These are phyloP conservation scores for Fusarium tuaranense DNA, from an alignment of 2,329 filamentous ascomycete genomes.

Conservation along the genomic window DNA sequence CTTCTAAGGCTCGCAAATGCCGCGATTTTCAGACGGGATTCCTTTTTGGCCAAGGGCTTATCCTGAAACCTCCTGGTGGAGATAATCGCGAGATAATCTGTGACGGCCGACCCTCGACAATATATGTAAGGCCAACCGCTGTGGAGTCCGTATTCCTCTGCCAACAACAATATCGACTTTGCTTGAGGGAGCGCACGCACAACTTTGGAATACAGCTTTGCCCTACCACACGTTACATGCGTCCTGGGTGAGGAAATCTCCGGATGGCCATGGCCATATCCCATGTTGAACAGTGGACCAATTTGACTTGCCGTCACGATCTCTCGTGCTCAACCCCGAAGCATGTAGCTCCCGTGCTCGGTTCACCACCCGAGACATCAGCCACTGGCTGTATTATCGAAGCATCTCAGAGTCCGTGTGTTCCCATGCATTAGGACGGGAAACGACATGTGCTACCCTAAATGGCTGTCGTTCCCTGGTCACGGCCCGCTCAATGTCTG, in stretches of 20 bases:
- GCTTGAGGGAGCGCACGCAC: background rate
- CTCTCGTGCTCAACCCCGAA: background rate
- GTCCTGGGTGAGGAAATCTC: background rate
- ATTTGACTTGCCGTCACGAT: background rate
- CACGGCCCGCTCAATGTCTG: slow-evolving; percentile 8
- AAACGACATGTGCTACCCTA: slow-evolving; percentile 22
- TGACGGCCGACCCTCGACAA: background rate
- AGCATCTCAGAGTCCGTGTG: slow-evolving; percentile 7
- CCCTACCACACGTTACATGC: background rate
- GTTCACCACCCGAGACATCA: slow-evolving; percentile 28
- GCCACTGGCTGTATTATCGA: slow-evolving; percentile 7
- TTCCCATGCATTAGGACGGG: slow-evolving; percentile 1
- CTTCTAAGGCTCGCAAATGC: background rate
- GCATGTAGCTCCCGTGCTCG: slow-evolving; percentile 6
- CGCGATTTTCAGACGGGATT: background rate
- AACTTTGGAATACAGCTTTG: background rate
- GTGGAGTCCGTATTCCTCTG: background rate
- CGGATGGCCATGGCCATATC: background rate
- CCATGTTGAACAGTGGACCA: slow-evolving; percentile 1
- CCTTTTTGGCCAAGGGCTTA: background rate
- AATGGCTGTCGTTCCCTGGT: slow-evolving; percentile 2
- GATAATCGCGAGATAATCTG: background rate
- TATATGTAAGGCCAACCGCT: background rate
- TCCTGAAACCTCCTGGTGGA: background rate
- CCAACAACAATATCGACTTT: background rate